phyloP scores from a whole-genome alignment of 2,329 filamentous ascomycete species.

The Phialocephala sp. region DNA sequence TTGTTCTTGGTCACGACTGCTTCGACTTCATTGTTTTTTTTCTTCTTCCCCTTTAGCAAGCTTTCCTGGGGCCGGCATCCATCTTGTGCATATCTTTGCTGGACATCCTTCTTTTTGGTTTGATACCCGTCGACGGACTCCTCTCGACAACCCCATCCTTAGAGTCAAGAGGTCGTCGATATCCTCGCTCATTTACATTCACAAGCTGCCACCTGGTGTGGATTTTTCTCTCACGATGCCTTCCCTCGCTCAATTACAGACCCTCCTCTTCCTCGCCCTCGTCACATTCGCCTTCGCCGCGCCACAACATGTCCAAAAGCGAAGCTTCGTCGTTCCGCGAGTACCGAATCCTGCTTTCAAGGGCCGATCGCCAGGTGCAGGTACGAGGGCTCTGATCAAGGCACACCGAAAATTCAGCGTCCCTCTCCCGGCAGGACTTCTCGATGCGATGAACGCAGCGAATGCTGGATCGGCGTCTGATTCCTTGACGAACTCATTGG shows the following conservation, averaged over 20 bases:
- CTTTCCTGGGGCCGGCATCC: constrained; percentile 28
- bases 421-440: constrained; percentile 51
- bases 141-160: constrained; percentile 21
- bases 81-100: constrained; percentile 31
- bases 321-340: constrained; percentile 43
- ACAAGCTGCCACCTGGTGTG: constrained; percentile 42
- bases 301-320: constrained; percentile 50
- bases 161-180: constrained; percentile 18
- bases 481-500: constrained; percentile 21
- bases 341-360: constrained; percentile 52
- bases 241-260: constrained; percentile 39
- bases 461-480: constrained; percentile 20
- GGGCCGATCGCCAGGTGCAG: constrained; percentile 37
- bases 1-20: constrained; percentile 26
- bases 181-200: constrained; percentile 29
- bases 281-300: constrained; percentile 53
- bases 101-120: constrained; percentile 34
- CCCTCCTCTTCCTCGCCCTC: constrained; percentile 53
- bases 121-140: constrained; percentile 7
- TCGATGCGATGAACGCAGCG: constrained; percentile 44
- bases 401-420: constrained; percentile 73
- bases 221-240: constrained; percentile 39
- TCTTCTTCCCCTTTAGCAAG: constrained; percentile 27
- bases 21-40: constrained; percentile 32
- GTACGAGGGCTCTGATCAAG: constrained; percentile 61